These are phyloP conservation scores for Gossypium bickii DNA, from an alignment of 345 rosid species.

Conservation along the genomic window DNA sequence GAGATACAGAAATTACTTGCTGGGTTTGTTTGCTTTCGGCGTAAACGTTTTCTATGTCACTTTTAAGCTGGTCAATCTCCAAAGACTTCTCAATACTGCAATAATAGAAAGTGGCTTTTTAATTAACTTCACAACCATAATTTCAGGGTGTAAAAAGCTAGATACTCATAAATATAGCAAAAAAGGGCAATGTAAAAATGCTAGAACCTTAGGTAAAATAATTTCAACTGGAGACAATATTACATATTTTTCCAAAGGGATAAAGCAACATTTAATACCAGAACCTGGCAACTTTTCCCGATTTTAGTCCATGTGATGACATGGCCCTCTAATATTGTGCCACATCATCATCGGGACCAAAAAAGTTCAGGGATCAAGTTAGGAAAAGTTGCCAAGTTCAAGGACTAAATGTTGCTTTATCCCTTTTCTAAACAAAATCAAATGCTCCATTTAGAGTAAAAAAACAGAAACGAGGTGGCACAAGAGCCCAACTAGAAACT, in stretches of 20 bases:
- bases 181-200: not conserved
- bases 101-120: conserved; percentile 3
- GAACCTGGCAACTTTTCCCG: too few relatives aligned
- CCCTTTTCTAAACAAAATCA: not conserved
- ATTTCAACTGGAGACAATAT: not conserved
- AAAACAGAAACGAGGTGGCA: not conserved
- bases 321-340: too few relatives aligned
- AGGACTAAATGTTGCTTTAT: too few relatives aligned
- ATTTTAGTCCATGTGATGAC: too few relatives aligned
- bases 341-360: too few relatives aligned
- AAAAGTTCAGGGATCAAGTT: too few relatives aligned
- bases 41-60: conserved; percentile 35
- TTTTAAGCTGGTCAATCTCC: conserved; percentile 52
- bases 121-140: not conserved
- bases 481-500: not conserved
- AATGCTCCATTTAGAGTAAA: not conserved
- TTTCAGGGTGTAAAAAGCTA: not conserved
- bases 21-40: conserved; percentile 35
- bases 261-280: too few relatives aligned
- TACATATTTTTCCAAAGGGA: not conserved
- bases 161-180: not conserved
- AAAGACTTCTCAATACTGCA: conserved; percentile 49
- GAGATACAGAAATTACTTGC: conserved; percentile 36
- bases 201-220: not conserved
- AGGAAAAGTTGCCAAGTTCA: too few relatives aligned